Evolutionary conservation across 1,139 yeast species (phyloP).

Genomic region (Tardiomyces digboiensis): DNA sequence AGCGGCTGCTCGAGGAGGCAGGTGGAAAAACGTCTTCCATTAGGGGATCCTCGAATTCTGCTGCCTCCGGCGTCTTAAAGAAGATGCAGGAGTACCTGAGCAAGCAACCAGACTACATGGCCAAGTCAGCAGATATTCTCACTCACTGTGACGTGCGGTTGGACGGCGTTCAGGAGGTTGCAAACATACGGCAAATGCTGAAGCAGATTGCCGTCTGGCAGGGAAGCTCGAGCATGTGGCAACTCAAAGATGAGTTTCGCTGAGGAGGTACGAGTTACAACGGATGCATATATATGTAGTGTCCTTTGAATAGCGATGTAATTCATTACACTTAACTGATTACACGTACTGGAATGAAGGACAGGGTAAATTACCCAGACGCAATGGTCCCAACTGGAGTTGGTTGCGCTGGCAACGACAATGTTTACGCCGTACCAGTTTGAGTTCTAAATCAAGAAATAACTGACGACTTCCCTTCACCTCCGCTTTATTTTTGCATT

Average conservation of each 20-base stretch:
- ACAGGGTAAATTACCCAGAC: too few species aligned
- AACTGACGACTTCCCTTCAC: too few species aligned
- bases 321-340: too few species aligned
- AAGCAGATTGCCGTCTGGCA: slow-evolving; percentile 67
- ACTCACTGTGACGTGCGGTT: slow-evolving; percentile 38
- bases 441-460: too few species aligned
- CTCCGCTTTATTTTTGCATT: too few species aligned
- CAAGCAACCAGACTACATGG: slow-evolving; percentile 20
- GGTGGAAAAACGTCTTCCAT: not conserved
- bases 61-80: slow-evolving; percentile 17
- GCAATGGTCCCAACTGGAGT: too few species aligned
- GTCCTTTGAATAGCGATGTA: too few species aligned
- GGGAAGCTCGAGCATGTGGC: slow-evolving; percentile 49
- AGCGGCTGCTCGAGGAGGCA: slow-evolving; percentile 19
- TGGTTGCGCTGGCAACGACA: too few species aligned
- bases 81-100: slow-evolving; percentile 25
- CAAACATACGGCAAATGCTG: slow-evolving; percentile 58
- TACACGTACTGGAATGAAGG: too few species aligned
- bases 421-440: too few species aligned
- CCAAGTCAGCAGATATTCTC: slow-evolving; percentile 46
- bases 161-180: slow-evolving; percentile 45
- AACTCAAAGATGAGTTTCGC: slow-evolving; percentile 44
- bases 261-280: too few species aligned
- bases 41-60: not conserved
- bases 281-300: too few species aligned